A percentile compares a stretch with the other conserved stretches of the same genome.
phyloP scores from a whole-genome alignment of 305 asterid species.

The Fraxinus paxiana region DNA sequence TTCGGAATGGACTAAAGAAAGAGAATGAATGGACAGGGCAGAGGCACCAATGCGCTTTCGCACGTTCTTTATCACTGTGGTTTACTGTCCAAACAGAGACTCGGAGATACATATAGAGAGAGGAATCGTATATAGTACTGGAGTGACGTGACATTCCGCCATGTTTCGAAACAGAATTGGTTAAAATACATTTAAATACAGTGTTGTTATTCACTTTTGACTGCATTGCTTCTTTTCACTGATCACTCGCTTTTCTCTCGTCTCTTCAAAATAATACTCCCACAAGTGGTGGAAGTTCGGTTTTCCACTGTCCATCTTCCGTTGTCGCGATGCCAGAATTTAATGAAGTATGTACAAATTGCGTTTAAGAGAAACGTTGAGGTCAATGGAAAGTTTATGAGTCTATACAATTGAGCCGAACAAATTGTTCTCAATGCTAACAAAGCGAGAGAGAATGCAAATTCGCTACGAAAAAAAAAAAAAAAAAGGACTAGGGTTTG shows the following conservation, averaged over 20 bases:
- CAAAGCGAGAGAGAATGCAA: neutral
- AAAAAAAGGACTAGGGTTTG: too few species aligned
- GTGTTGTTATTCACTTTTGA: neutral
- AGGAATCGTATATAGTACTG: neutral
- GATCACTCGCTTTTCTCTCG: neutral
- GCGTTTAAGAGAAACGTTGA: neutral
- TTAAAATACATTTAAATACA: neutral
- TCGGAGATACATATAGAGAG: neutral
- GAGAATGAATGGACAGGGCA: slow-evolving; percentile 1
- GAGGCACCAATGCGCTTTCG: neutral
- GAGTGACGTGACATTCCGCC: slow-evolving; percentile 28
- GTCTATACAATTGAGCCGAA: neutral
- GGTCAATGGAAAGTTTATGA: neutral
- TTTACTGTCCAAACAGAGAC: slow-evolving; percentile 13
- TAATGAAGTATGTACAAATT: neutral
- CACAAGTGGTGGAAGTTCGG: slow-evolving; percentile 13
- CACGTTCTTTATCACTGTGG: slow-evolving; percentile 9
- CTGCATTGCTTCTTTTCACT: neutral
- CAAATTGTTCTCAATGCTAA: neutral
- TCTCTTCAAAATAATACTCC: slow-evolving; percentile 13
- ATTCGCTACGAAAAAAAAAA: neutral
- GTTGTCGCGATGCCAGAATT: neutral
- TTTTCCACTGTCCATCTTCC: neutral
- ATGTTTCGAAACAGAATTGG: slow-evolving; percentile 36
- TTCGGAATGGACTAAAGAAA: slow-evolving; percentile 22